Conservation (phyloP, 2,329 filamentous ascomycete genomes). For the Beauveria scarabaeidicola region DNA sequence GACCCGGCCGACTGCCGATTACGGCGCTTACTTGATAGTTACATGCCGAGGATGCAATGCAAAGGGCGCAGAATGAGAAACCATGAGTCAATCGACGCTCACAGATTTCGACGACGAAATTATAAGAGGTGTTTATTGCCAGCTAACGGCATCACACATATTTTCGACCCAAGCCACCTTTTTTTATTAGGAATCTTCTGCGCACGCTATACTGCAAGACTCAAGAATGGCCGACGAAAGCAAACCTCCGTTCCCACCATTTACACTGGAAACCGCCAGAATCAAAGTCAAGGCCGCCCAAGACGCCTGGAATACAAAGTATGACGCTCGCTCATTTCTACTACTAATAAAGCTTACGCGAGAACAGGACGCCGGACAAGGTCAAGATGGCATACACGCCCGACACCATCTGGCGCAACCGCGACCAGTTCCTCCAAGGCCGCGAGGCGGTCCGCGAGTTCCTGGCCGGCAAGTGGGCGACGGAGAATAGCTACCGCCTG, state of each 20-base stretch:
- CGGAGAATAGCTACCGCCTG: constrained; percentile 62
- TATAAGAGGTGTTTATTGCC: background rate
- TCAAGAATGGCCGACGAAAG: background rate
- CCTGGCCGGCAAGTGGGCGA: constrained; percentile 64
- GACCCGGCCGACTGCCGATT: background rate
- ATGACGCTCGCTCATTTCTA: constrained; percentile 1
- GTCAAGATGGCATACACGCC: constrained; percentile 68
- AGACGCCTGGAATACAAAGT: constrained; percentile 74
- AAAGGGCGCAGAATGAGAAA: background rate
- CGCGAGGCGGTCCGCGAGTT: constrained; percentile 60
- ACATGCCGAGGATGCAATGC: background rate
- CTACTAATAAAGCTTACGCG: background rate
- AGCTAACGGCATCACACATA: background rate
- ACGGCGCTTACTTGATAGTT: background rate
- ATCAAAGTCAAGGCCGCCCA: constrained; percentile 79
- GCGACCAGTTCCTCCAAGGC: constrained; percentile 59
- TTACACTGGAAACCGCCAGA: constrained; percentile 61
- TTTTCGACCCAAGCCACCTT: too few species aligned
- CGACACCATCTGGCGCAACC: constrained; percentile 74
- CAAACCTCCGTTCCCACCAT: constrained; percentile 54
- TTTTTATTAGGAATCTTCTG: too few species aligned
- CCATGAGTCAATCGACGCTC: background rate
- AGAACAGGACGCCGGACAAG: constrained; percentile 40
- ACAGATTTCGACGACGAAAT: background rate
- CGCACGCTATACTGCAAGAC: too few species aligned